These are phyloP conservation scores for Fusarium sp. DNA, from an alignment of 2,329 filamentous ascomycete species.

Conservation along the genomic window DNA sequence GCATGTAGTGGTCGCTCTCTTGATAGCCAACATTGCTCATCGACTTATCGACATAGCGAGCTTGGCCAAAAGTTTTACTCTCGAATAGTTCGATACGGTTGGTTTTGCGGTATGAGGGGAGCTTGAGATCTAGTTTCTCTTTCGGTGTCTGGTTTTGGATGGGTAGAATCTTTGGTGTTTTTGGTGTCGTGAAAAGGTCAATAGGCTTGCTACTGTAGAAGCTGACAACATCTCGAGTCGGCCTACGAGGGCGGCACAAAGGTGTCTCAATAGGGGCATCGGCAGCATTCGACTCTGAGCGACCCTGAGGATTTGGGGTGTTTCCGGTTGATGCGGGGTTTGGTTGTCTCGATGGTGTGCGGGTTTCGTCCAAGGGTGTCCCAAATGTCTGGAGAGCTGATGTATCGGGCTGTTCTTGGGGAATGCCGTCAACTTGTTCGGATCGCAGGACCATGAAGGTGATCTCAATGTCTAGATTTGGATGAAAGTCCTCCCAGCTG, in stretches of 20 bases:
- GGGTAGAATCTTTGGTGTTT: conserved; percentile 75
- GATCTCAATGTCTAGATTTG: conserved; percentile 89
- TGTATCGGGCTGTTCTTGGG: conserved; percentile 53
- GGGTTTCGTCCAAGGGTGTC: conserved; percentile 53
- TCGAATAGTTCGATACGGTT: conserved; percentile 85
- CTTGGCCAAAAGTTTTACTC: conserved; percentile 84
- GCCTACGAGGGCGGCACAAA: conserved; percentile 54
- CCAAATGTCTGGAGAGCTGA: conserved; percentile 48
- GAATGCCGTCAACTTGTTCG: conserved; percentile 84
- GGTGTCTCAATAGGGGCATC: conserved; percentile 50
- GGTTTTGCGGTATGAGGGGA: conserved; percentile 79
- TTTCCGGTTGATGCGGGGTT: conserved; percentile 57
- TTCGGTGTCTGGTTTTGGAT: conserved; percentile 83
- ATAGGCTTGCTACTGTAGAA: conserved; percentile 64
- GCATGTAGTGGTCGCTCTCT: conserved; percentile 88
- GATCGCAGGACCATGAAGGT: conserved; percentile 82
- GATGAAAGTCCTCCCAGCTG: conserved; percentile 98
- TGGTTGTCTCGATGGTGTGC: conserved; percentile 59
- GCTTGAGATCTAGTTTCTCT: conserved; percentile 81
- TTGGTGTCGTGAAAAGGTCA: conserved; percentile 59
- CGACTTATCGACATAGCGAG: conserved; percentile 92
- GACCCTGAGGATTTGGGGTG: conserved; percentile 54
- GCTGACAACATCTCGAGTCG: conserved; percentile 62
- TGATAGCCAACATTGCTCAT: conserved; percentile 98
- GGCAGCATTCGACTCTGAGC: conserved; percentile 46